Evolutionary conservation across 306 rosid species (phyloP).

Genomic region (Acacia crassicarpa): DNA sequence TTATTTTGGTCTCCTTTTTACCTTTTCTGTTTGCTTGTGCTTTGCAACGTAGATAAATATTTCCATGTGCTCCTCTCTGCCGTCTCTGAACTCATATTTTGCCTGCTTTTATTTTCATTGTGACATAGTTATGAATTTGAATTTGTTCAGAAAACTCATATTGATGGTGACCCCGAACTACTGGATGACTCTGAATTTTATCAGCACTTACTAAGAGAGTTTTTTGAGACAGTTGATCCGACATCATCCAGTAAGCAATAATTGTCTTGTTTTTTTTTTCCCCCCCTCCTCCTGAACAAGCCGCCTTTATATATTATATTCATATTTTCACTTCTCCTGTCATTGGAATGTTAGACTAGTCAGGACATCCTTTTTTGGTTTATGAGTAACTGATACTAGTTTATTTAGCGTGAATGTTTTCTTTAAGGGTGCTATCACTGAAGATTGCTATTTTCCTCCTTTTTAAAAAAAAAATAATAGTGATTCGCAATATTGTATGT

Average conservation of each 20-base stretch:
- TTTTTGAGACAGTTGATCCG: slow-evolving; percentile 82
- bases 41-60: not conserved
- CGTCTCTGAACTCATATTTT: not conserved
- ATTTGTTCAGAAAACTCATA: slow-evolving; percentile 51
- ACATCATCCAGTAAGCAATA: slow-evolving; percentile 61
- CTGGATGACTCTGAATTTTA: slow-evolving; percentile 88
- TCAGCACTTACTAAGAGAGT: slow-evolving; percentile 83
- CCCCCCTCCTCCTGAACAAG: too few relatives aligned
- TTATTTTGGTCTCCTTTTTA: not conserved
- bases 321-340: slow-evolving; percentile 9
- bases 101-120: not conserved
- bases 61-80: not conserved
- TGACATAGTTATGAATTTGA: slow-evolving; percentile 17
- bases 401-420: not conserved
- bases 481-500: not conserved
- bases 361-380: not conserved
- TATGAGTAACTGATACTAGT: not conserved
- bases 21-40: not conserved
- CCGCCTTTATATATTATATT: not conserved
- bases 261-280: slow-evolving; percentile 1
- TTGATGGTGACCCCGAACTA: slow-evolving; percentile 75
- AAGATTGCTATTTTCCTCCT: not conserved
- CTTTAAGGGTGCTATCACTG: not conserved
- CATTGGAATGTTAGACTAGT: not conserved
- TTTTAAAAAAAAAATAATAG: not conserved